phyloP scores from a whole-genome alignment of 2,329 filamentous ascomycete species.

The Trichophyton equinum region DNA sequence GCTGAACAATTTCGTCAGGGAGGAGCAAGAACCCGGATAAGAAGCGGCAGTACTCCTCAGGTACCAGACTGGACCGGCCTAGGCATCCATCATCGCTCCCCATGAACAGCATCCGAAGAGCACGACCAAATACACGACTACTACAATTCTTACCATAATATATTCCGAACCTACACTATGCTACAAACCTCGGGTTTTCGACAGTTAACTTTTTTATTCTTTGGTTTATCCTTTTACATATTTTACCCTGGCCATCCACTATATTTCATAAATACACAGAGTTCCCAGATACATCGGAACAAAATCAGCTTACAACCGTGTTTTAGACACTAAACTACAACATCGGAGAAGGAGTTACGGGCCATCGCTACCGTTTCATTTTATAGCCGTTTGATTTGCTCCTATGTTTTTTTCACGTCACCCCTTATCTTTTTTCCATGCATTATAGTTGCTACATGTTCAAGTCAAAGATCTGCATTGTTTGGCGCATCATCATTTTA shows the following conservation, averaged over 20 bases:
- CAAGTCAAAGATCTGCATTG: slow-evolving; percentile 56
- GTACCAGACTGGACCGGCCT: slow-evolving; percentile 17
- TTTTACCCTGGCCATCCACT: not conserved
- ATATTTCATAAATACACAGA: not conserved
- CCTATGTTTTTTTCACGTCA: not conserved
- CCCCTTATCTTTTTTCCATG: not conserved
- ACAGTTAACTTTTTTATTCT: not conserved
- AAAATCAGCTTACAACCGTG: not conserved
- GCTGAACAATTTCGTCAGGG: slow-evolving; percentile 3
- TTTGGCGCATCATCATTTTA: slow-evolving; percentile 33
- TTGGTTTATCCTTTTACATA: slow-evolving; percentile 1
- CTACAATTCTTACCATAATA: not conserved
- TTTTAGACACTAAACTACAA: not conserved
- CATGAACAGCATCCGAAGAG: not conserved
- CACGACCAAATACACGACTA: slow-evolving; percentile 1
- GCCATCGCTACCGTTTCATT: not conserved
- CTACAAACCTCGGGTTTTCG: not conserved
- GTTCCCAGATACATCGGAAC: not conserved
- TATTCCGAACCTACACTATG: too few species aligned
- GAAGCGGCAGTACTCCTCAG: slow-evolving; percentile 19
- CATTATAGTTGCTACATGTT: not conserved
- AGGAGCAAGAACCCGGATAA: not conserved
- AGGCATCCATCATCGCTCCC: slow-evolving; percentile 13
- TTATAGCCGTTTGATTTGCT: not conserved
- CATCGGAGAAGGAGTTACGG: not conserved